Evolutionary conservation across 176 grass and related monocot species (phyloP).

Genomic region (Rhynchospora pubera): DNA sequence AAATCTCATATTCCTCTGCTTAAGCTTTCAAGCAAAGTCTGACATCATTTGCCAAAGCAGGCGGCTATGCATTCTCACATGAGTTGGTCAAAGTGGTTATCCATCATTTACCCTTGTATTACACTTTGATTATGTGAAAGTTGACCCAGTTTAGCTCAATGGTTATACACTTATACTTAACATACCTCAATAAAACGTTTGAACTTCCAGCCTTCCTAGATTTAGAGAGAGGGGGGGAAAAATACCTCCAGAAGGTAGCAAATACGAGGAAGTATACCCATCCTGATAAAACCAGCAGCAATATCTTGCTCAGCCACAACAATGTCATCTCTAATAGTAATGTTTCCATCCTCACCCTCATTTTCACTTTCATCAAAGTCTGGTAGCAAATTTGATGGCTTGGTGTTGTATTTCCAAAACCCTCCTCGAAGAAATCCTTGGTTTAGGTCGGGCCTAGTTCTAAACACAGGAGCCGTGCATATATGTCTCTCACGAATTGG

Average conservation of each 20-base stretch:
- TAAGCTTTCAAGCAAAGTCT: not conserved
- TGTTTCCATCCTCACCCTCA: constrained; percentile 55
- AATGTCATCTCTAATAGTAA: constrained; percentile 79
- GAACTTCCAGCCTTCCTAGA: not conserved
- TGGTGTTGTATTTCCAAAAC: constrained; percentile 95
- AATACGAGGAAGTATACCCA: constrained; percentile 80
- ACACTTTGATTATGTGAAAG: not conserved
- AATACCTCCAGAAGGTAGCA: constrained; percentile 85
- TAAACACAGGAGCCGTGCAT: constrained; percentile 86
- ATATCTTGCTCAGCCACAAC: constrained; percentile 82
- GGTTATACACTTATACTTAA: not conserved
- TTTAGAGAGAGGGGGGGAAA: constrained; percentile 3
- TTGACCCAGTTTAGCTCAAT: not conserved
- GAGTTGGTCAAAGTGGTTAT: not conserved
- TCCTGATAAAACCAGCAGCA: constrained; percentile 88
- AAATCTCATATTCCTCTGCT: not conserved
- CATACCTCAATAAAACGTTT: not conserved
- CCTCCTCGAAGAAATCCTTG: constrained; percentile 80
- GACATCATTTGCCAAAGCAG: not conserved
- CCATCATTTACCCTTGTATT: not conserved
- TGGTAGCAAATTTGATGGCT: constrained; percentile 67
- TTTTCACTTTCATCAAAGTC: constrained; percentile 39
- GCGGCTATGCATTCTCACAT: not conserved
- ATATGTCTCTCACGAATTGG: constrained; percentile 38
- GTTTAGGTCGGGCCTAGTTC: constrained; percentile 58